Evolutionary conservation across 768 basidiomycete genomes (phyloP).

Genomic region (Scleroderma bovista): DNA sequence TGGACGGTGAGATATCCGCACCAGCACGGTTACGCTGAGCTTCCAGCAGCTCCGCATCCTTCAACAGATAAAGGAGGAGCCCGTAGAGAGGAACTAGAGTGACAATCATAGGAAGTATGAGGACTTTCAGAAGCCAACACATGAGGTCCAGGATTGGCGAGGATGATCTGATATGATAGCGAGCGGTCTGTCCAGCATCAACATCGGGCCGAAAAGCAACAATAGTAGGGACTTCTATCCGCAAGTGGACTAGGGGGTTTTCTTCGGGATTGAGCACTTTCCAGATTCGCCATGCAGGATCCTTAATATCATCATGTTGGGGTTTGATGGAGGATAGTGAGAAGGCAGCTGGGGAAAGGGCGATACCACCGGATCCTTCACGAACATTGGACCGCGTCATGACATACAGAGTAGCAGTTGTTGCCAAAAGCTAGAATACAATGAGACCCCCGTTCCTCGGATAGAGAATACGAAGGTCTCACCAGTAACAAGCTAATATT

Average conservation of each 20-base stretch:
- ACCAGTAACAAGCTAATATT: slow-evolving; percentile 81
- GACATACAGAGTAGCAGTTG: slow-evolving; percentile 70
- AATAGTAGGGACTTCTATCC: slow-evolving; percentile 74
- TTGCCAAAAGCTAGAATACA: slow-evolving; percentile 59
- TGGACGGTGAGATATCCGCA: slow-evolving; percentile 30
- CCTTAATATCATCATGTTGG: slow-evolving; percentile 27
- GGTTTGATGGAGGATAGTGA: slow-evolving; percentile 31
- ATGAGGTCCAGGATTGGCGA: slow-evolving; percentile 49
- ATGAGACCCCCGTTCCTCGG: slow-evolving; percentile 1
- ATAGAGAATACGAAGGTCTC: slow-evolving; percentile 17
- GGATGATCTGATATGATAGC: slow-evolving; percentile 38
- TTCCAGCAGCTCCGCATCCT: slow-evolving; percentile 87
- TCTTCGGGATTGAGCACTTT: slow-evolving; percentile 66
- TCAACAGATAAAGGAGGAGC: slow-evolving; percentile 79
- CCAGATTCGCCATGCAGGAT: slow-evolving; percentile 71
- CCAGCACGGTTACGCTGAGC: slow-evolving; percentile 67
- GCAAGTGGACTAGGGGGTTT: slow-evolving; percentile 63
- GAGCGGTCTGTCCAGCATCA: slow-evolving; percentile 18
- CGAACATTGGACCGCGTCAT: slow-evolving; percentile 52
- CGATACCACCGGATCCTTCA: slow-evolving; percentile 17
- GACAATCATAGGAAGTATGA: slow-evolving; percentile 76
- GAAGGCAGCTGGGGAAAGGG: slow-evolving; percentile 20
- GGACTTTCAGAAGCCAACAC: slow-evolving; percentile 75
- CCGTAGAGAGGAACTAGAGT: slow-evolving; percentile 73
- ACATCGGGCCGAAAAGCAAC: slow-evolving; percentile 55